Percentiles rank a stretch among this genome's conserved stretches.
These are phyloP conservation scores for Atkinsonella texensis DNA, from an alignment of 2,329 filamentous ascomycete species.

Conservation along the genomic window DNA sequence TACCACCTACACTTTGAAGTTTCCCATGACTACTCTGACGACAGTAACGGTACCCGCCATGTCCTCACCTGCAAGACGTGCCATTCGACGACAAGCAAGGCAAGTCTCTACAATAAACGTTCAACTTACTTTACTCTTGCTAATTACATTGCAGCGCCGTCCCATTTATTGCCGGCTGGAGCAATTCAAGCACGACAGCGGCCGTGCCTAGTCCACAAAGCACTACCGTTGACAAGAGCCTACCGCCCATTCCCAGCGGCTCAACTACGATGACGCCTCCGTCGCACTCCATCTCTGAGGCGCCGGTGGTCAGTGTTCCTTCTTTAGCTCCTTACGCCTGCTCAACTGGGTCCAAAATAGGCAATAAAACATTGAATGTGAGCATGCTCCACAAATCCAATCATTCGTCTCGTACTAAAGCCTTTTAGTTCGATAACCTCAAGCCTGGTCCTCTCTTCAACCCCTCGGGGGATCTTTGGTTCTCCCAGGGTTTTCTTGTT, in stretches of 20 bases:
- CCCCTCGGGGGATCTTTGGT: constrained; percentile 27
- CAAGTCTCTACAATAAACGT: constrained; percentile 12
- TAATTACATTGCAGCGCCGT: constrained; percentile 10
- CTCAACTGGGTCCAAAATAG: constrained; percentile 19
- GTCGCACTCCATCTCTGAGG: background rate
- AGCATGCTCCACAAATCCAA: constrained; percentile 9
- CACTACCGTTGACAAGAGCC: background rate
- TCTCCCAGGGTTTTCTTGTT: constrained; percentile 29
- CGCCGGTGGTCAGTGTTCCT: constrained; percentile 3
- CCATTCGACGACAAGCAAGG: constrained; percentile 19
- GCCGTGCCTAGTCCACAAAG: background rate
- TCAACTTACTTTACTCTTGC: background rate
- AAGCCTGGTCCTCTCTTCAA: constrained; percentile 27
- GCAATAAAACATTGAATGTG: constrained; percentile 27
- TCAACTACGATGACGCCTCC: background rate
- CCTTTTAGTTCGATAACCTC: constrained; percentile 23
- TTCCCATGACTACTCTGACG: constrained; percentile 25
- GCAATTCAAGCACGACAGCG: constrained; percentile 18
- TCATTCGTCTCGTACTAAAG: constrained; percentile 8
- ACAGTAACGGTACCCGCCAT: constrained; percentile 18
- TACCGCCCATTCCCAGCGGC: background rate
- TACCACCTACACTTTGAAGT: constrained; percentile 28
- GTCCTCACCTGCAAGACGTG: constrained; percentile 10
- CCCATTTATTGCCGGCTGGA: constrained; percentile 12
- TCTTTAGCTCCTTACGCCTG: constrained; percentile 14